Evolutionary conservation across 2,329 filamentous ascomycete species (phyloP), one percentile per base, ranked within the genome.

Genomic region (Talaromyces sp.): DNA sequence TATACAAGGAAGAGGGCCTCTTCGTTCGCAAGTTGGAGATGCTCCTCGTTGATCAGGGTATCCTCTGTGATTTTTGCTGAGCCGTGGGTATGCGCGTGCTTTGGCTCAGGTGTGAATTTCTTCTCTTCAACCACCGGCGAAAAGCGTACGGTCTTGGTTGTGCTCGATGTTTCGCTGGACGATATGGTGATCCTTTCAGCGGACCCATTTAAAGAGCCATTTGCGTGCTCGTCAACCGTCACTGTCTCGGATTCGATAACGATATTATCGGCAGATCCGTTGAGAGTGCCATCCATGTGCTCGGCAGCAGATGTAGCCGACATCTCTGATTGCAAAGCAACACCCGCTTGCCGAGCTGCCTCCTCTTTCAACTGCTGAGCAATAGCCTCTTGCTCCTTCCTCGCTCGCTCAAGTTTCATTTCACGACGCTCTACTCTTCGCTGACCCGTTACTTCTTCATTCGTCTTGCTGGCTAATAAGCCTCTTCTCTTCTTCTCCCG

Each of bases 1-100:
- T 96, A 98, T 4, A 83, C 84, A 10, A 99, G 84, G 76, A 97
- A 99, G 78, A 98, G 96, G 0, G 93, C 89, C 78, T 99, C 95
- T 76, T 97, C 93, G 0, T 90, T 85, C 2, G 90, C 93, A 8
- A 99, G 83, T 75, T 98, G 95, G n/a, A 97, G 87, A 73, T 97
- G 93, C 73, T 99, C 95, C 79, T 90, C 78, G 80, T 87, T 80
- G 64, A 81, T 67, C 17, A 80, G 58, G 0, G 67, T 66, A 22
- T 69, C 65, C 40, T 78, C 71, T 7, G 68, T 17, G 4, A 63
- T 25, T 67, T 54, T n/a, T 72, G 69, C 5, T 65, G 27, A 70
- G 11, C 54, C 53, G 27, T 69, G 63, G 36, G 62, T 27, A 40
- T 67, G 66, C n/a, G 1, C 31, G 6, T 58, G 15, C 62, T 68